These are phyloP conservation scores for Mastigamoeba balamuthi DNA, from an alignment of 78 protist species.

Conservation along the genomic window DNA sequence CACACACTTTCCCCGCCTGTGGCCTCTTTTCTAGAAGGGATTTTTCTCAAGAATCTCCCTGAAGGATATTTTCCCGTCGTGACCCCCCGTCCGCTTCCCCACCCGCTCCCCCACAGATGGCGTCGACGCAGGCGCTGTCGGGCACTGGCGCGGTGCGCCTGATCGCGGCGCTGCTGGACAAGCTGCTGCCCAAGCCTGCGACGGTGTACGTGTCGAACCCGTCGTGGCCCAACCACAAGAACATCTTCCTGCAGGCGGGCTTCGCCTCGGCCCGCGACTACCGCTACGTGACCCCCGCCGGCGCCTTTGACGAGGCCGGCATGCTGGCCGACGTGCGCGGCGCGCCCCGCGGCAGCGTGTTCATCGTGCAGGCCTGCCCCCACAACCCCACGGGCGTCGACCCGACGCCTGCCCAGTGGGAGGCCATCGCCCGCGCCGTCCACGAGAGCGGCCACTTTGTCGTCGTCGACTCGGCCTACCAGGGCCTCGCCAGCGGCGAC, in stretches of 20 bases:
- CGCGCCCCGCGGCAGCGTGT: slow-evolving; percentile 52
- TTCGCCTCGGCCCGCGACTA: slow-evolving; percentile 45
- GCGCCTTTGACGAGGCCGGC: slow-evolving; percentile 69
- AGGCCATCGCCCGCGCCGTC: slow-evolving; percentile 24
- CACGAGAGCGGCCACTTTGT: slow-evolving; percentile 41
- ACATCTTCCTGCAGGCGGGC: slow-evolving; percentile 55
- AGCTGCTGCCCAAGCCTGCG: slow-evolving; percentile 15
- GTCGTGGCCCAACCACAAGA: slow-evolving; percentile 93
- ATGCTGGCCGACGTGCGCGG: slow-evolving; percentile 58
- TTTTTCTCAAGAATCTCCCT: background rate
- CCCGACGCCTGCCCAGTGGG: slow-evolving; percentile 92
- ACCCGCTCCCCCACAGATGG: slow-evolving; percentile 5
- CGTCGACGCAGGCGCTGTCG: slow-evolving; percentile 80
- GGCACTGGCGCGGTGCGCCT: slow-evolving; percentile 96
- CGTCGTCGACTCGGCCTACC: slow-evolving; percentile 96
- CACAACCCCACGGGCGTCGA: slow-evolving; percentile 99
- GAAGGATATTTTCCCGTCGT: background rate
- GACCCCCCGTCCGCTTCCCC: background rate
- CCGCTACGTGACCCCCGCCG: slow-evolving; percentile 54
- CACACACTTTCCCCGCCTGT: background rate
- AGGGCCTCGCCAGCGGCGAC: slow-evolving; percentile 95
- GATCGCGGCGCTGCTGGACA: slow-evolving; percentile 57
- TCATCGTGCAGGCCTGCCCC: slow-evolving; percentile 94
- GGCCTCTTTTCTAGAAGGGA: background rate
- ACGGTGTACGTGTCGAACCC: slow-evolving; percentile 82